Conservation (phyloP, 768 basidiomycete species). For the Agaricus subrufescens region DNA sequence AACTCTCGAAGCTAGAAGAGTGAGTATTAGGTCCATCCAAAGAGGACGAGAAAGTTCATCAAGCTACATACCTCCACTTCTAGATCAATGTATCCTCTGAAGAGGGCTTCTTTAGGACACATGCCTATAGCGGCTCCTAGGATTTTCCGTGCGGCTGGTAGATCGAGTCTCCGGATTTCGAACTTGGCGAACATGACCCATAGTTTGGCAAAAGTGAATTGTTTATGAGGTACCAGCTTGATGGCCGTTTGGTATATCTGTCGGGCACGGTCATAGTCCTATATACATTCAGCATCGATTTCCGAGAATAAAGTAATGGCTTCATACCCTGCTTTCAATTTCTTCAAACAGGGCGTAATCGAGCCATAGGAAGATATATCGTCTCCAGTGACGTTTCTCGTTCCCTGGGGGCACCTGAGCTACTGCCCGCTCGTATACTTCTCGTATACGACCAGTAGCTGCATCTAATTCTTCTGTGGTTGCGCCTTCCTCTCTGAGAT, state of each 20-base stretch:
- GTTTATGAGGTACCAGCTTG: conserved; percentile 88
- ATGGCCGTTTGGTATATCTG: conserved; percentile 92
- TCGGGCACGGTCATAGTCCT: conserved; percentile 83
- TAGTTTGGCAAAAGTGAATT: conserved; percentile 96
- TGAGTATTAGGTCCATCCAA: neutral
- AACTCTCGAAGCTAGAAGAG: conserved; percentile 79
- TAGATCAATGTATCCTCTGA: conserved; percentile 94
- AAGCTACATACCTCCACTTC: conserved; percentile 70
- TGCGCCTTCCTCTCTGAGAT: conserved; percentile 70
- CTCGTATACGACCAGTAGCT: conserved; percentile 67
- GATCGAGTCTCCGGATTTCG: conserved; percentile 79
- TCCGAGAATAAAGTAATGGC: neutral
- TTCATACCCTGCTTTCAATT: conserved; percentile 80
- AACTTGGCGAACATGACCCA: conserved; percentile 94
- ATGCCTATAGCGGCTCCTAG: conserved; percentile 90
- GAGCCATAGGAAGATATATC: conserved; percentile 91
- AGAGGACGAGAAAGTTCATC: no score
- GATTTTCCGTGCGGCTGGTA: conserved; percentile 82
- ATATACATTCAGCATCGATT: neutral
- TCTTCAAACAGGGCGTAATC: conserved; percentile 98
- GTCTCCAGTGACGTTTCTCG: conserved; percentile 89
- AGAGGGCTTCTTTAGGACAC: conserved; percentile 92
- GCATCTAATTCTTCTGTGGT: conserved; percentile 66
- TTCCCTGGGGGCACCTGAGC: conserved; percentile 91
- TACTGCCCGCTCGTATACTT: conserved; percentile 94